Conservation (phyloP, 495 filamentous ascomycete genomes). For the Tirmania nivea region DNA sequence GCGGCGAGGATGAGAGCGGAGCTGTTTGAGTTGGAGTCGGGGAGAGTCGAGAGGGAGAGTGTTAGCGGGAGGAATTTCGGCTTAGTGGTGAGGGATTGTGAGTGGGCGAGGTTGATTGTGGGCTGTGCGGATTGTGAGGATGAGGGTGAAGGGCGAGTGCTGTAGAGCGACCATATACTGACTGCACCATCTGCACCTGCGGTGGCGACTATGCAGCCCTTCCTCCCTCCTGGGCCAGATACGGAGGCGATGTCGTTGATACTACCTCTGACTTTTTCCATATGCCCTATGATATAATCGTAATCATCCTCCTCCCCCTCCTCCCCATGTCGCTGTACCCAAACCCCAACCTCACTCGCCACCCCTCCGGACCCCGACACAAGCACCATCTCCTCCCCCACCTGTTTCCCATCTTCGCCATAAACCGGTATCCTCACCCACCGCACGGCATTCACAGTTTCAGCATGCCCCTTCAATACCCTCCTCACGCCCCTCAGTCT, state of each 20-base stretch:
- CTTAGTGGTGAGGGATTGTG: conserved; percentile 50
- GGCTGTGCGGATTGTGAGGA: conserved; percentile 14
- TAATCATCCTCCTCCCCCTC: background rate
- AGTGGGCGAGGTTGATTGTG: conserved; percentile 23
- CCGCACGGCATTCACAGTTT: background rate
- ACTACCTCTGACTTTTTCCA: background rate
- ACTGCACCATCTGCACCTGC: background rate
- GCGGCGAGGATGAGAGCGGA: conserved; percentile 44
- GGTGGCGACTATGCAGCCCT: background rate
- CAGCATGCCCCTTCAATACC: background rate
- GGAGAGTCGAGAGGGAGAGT: conserved; percentile 34
- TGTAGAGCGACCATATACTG: background rate
- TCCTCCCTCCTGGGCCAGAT: background rate
- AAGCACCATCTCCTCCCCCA: background rate
- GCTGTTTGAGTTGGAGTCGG: conserved; percentile 23
- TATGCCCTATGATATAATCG: background rate
- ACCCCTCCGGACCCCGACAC: background rate
- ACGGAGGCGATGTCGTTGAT: background rate
- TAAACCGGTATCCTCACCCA: background rate
- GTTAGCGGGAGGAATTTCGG: conserved; percentile 65
- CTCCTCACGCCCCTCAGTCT: background rate
- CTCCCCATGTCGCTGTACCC: background rate
- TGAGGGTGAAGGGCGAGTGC: conserved; percentile 8
- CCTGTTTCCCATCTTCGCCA: background rate
- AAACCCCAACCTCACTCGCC: background rate